phyloP scores from a whole-genome alignment of 2,329 filamentous ascomycete genomes.

The Macrophomina pseudophaseolina region DNA sequence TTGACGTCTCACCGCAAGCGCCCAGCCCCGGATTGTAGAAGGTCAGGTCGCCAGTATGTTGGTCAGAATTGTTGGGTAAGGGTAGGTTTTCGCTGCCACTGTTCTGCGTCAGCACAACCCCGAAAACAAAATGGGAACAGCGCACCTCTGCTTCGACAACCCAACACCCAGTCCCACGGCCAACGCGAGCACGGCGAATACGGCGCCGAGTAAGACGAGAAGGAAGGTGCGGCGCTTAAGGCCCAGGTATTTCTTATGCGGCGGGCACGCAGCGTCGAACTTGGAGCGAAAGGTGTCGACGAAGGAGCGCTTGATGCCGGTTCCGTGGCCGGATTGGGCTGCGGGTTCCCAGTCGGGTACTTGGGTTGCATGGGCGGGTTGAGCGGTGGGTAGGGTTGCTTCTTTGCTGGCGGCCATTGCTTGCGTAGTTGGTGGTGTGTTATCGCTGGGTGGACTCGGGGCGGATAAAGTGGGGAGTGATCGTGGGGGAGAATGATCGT shows the following conservation, averaged over 20 bases:
- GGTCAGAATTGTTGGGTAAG: slow-evolving; percentile 11
- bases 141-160: slow-evolving; percentile 5
- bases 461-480: background rate
- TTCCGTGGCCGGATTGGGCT: background rate
- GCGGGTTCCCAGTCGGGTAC: slow-evolving; percentile 25
- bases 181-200: slow-evolving; percentile 18
- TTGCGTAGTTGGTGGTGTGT: background rate
- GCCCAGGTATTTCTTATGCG: slow-evolving; percentile 10
- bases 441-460: slow-evolving; percentile 13
- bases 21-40: slow-evolving; percentile 72
- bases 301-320: background rate
- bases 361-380: slow-evolving; percentile 4
- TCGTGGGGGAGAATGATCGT: background rate
- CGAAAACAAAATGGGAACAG: no score
- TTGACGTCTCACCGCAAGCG: slow-evolving; percentile 68
- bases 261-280: slow-evolving; percentile 2
- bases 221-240: slow-evolving; percentile 14
- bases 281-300: slow-evolving; percentile 12
- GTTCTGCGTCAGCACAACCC: background rate
- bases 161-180: slow-evolving; percentile 19
- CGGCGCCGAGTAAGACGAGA: slow-evolving; percentile 1
- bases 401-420: slow-evolving; percentile 9
- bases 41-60: slow-evolving; percentile 65
- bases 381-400: slow-evolving; percentile 1
- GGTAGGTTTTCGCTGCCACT: slow-evolving; percentile 23